Percentiles rank a stretch among this genome's conserved stretches.
These are phyloP conservation scores for Hypoxylon sp. DNA, from an alignment of 2,329 filamentous ascomycete genomes.

Conservation along the genomic window DNA sequence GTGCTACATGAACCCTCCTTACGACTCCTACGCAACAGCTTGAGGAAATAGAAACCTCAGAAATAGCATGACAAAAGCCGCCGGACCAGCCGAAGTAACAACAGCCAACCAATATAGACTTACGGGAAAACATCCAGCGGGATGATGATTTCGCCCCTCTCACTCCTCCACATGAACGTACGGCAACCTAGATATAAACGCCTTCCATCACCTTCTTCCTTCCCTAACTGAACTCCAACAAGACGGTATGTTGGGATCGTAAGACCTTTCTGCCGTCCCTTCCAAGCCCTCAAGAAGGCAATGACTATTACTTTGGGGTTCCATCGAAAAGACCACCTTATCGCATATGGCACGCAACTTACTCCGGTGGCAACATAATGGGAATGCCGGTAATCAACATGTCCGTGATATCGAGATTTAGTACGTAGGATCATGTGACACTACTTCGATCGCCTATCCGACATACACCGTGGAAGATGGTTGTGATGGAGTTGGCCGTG, in stretches of 20 bases:
- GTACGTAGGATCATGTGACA: not conserved
- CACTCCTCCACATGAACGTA: constrained; percentile 32
- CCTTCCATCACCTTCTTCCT: constrained; percentile 25
- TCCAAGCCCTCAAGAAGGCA: constrained; percentile 16
- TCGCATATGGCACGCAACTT: constrained; percentile 5
- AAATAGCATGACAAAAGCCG: constrained; percentile 44
- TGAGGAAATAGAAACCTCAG: constrained; percentile 37
- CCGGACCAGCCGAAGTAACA: constrained; percentile 46
- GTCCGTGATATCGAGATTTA: constrained; percentile 4
- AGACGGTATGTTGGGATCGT: constrained; percentile 14
- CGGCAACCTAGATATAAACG: constrained; percentile 34
- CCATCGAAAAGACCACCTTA: constrained; percentile 20
- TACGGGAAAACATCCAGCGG: constrained; percentile 7
- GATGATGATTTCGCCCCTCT: constrained; percentile 22
- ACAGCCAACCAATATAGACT: constrained; percentile 35
- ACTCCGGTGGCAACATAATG: constrained; percentile 15
- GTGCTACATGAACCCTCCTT: constrained; percentile 26
- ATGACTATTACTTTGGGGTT: constrained; percentile 27
- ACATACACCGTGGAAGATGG: not conserved
- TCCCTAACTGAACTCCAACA: constrained; percentile 14
- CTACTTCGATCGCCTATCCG: not conserved
- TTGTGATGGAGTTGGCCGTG: not conserved
- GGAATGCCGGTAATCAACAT: constrained; percentile 10
- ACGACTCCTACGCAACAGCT: constrained; percentile 22
- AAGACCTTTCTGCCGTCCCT: constrained; percentile 12